Evolutionary conservation across 441 rosid genomes (phyloP).

Genomic region (Corymbia citriodora): DNA sequence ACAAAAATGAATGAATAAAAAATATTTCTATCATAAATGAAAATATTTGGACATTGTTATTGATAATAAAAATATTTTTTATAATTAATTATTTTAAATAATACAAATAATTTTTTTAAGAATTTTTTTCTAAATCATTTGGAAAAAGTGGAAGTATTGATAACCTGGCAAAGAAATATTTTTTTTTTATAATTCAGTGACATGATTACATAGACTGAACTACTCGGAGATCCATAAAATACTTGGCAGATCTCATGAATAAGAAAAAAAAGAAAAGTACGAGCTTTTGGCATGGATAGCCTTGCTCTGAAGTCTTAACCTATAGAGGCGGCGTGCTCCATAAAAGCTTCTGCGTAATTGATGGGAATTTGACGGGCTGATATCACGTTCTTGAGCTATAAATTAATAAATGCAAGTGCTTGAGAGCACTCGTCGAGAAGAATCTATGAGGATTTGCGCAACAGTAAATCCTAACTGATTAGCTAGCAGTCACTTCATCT

Average conservation of each 20-base stretch:
- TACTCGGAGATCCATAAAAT: background rate
- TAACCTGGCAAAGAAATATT: background rate
- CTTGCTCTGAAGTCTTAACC: background rate
- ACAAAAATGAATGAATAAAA: too few relatives aligned
- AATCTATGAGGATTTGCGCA: background rate
- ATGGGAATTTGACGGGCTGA: background rate
- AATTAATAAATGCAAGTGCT: background rate
- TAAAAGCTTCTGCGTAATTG: background rate
- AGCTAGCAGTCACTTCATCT: background rate
- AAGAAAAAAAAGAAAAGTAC: background rate
- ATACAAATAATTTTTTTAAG: too few relatives aligned
- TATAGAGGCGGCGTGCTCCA: background rate
- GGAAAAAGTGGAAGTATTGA: background rate
- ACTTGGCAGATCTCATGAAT: background rate
- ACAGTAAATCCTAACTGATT: background rate
- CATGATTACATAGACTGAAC: background rate
- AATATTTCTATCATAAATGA: too few relatives aligned
- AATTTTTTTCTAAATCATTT: background rate
- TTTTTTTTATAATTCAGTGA: background rate
- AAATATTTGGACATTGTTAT: too few relatives aligned
- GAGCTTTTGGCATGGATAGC: background rate
- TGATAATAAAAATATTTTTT: too few relatives aligned
- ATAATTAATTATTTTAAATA: too few relatives aligned
- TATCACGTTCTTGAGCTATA: background rate
- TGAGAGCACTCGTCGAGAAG: background rate